Evolutionary conservation across 2,329 filamentous ascomycete species (phyloP).

Genomic region (Paecilomyces niveus): DNA sequence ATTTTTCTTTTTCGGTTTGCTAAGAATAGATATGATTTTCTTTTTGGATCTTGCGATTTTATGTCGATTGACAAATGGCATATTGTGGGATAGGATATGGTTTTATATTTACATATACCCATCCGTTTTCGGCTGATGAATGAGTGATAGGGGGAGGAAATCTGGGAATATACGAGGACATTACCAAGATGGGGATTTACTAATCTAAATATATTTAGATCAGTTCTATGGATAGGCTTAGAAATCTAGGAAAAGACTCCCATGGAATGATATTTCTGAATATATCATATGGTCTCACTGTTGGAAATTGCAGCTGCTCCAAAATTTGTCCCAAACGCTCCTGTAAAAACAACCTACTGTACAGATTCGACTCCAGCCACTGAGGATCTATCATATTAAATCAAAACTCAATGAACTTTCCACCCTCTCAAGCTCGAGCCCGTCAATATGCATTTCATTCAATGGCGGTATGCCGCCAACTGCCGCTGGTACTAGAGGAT

Average conservation of each 20-base stretch:
- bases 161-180: too few species aligned
- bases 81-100: background rate
- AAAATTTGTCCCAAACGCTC: too few species aligned
- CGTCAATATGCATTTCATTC: conserved; percentile 1
- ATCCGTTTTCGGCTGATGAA: background rate
- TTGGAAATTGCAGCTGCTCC: too few species aligned
- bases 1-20: background rate
- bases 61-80: background rate
- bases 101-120: background rate
- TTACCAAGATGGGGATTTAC: too few species aligned
- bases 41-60: background rate
- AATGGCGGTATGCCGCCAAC: background rate
- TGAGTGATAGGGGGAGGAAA: background rate
- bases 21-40: background rate
- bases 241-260: too few species aligned
- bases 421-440: background rate
- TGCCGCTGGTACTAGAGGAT: background rate
- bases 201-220: too few species aligned
- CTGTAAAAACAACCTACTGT: too few species aligned
- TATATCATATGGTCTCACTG: too few species aligned
- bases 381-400: conserved; percentile 1
- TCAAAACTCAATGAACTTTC: conserved; percentile 1
- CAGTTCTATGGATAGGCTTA: too few species aligned
- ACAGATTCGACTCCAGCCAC: background rate
- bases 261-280: too few species aligned